These are phyloP conservation scores for Grosmannia penicillata DNA, from an alignment of 2,329 filamentous ascomycete genomes.

Conservation along the genomic window DNA sequence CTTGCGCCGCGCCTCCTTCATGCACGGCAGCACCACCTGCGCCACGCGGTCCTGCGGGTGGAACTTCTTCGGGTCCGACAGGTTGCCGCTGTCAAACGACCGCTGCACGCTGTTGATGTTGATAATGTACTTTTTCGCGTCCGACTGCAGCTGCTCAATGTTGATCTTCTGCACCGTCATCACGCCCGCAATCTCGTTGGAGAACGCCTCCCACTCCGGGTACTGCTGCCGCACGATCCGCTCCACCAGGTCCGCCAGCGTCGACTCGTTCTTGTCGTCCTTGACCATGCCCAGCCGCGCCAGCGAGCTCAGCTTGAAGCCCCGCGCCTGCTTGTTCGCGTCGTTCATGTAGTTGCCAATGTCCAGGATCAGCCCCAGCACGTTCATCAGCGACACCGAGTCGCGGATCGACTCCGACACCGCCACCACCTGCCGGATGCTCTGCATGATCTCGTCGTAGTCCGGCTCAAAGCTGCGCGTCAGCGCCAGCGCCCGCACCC, in stretches of 20 bases:
- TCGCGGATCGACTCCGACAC: constrained; percentile 84
- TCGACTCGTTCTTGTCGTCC: constrained; percentile 96
- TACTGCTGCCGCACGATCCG: constrained; percentile 94
- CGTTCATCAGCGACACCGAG: constrained; percentile 88
- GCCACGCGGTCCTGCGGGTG: constrained; percentile 92
- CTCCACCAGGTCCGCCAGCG: constrained; percentile 88
- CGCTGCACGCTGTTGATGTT: constrained; percentile 89
- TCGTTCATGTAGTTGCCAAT: constrained; percentile 99
- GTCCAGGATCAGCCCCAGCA: constrained; percentile 87
- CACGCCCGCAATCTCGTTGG: constrained; percentile 70
- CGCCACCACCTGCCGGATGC: constrained; percentile 70
- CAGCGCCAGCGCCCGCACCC: constrained; percentile 79
- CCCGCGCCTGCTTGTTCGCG: constrained; percentile 91
- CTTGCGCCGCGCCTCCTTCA: constrained; percentile 95
- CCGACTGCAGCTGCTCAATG: constrained; percentile 75
- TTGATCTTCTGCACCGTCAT: constrained; percentile 77
- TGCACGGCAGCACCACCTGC: constrained; percentile 77
- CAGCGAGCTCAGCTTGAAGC: constrained; percentile 94
- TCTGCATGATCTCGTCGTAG: constrained; percentile 80
- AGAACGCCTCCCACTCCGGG: constrained; percentile 84
- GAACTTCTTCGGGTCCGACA: constrained; percentile 95
- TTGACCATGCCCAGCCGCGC: constrained; percentile 93
- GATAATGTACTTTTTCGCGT: constrained; percentile 84
- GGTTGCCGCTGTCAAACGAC: constrained; percentile 81
- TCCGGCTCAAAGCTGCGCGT: constrained; percentile 75